Conservation (phyloP, 2,329 filamentous ascomycete genomes). For the Apiospora malaysiana region DNA sequence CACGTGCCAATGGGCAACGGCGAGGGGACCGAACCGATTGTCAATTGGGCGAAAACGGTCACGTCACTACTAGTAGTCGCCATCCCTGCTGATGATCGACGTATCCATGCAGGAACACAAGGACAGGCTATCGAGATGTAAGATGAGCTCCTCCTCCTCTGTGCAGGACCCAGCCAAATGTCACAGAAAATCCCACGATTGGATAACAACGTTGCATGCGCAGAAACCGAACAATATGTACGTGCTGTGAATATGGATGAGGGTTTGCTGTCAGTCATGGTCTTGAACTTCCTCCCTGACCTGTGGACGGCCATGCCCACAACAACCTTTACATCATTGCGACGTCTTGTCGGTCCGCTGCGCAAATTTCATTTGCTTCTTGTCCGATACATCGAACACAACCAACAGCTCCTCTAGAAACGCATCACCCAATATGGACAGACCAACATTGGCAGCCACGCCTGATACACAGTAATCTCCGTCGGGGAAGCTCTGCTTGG, state of each 20-base stretch:
- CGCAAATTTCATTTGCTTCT: conserved; percentile 40
- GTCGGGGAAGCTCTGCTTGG: conserved; percentile 31
- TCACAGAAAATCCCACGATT: background rate
- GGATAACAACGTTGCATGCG: background rate
- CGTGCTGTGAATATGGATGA: background rate
- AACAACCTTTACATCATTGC: background rate
- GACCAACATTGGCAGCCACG: conserved; percentile 29
- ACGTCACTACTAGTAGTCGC: background rate
- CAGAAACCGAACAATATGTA: background rate
- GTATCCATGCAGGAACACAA: background rate
- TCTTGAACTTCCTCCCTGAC: background rate
- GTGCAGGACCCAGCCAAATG: background rate
- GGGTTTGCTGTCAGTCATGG: background rate
- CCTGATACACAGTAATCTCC: conserved; percentile 36
- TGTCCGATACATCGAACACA: conserved; percentile 39
- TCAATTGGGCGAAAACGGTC: background rate
- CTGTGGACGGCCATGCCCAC: background rate
- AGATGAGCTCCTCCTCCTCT: background rate
- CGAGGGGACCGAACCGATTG: background rate
- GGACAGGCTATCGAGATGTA: background rate
- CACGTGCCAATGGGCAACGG: background rate
- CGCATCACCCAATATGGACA: conserved; percentile 34
- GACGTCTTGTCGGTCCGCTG: conserved; percentile 30
- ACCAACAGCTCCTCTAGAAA: conserved; percentile 37
- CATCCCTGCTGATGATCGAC: background rate